Base-by-base conservation (phyloP, 176 grass and related monocot species). In the Lolium multiflorum region DNA sequence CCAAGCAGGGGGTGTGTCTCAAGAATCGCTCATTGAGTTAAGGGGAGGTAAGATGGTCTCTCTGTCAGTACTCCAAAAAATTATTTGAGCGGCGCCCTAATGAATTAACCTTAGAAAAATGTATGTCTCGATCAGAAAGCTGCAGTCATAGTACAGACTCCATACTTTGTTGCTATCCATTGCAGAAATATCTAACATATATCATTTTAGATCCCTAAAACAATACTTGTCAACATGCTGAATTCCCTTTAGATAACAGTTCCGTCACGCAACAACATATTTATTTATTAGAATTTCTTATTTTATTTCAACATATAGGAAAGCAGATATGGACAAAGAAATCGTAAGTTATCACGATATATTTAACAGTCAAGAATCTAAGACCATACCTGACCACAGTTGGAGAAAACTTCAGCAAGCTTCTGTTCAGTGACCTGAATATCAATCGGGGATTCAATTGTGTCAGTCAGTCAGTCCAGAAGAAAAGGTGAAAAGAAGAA, bases 391-490 rank as follows among this genome's bases (percentile, higher is more conserved):
- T 94, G 96, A 50, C 96, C 96, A 88, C 93, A 98, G 51, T 88
- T 90, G 66, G 90, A 83, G 81, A 98, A 98, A 85, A 98, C 83
- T 81, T 98, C 96, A 79, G 96, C 96, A 85, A 98, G 96, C 74
- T 90, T 98, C 93, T 98, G 93, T 78, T 98, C 96, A 73, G 96
- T 98, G 24, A 98, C 96, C 96, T 98, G 86, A 9, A 88, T 82
- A 81, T 46, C n/a, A 76, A 60, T 55, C 12, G 52, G 6, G 50
- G 15, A 22, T 47, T 78, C n/a, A 9, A 21, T 24, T 20, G n/a
- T n/a, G 70, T 56, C 9, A 59, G 70, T 56, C 10, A 52, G 55
- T 83, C 56, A 76, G 62, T 64, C 25, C 74, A 78, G 65, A 62
- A 74, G 37, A 58, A 12, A 49, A 75, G 41, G 11, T 66, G 2